Conservation (phyloP, 2,329 filamentous ascomycete genomes). For the Rhynchosporium secalis region DNA sequence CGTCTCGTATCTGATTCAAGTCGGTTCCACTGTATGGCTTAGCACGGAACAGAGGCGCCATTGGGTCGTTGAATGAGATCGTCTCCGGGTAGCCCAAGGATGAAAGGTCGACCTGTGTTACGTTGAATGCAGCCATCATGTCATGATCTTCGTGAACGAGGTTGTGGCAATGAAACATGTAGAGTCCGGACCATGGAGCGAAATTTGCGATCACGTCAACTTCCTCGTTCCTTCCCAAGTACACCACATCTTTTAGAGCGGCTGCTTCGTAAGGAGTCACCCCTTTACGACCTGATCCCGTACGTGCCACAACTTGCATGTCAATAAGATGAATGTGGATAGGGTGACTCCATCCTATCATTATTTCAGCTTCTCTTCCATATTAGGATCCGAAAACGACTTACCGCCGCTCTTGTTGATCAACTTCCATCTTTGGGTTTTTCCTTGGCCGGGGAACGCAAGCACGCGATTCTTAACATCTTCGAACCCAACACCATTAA, state of each 20-base stretch:
- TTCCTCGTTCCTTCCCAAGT: conserved; percentile 50
- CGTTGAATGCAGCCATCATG: conserved; percentile 34
- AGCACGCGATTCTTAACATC: conserved; percentile 51
- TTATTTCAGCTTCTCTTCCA: background rate
- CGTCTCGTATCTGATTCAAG: conserved; percentile 22
- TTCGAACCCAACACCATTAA: conserved; percentile 51
- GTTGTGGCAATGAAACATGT: conserved; percentile 47
- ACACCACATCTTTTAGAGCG: conserved; percentile 59
- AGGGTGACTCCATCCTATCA: conserved; percentile 27
- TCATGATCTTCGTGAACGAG: conserved; percentile 39
- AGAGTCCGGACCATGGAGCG: conserved; percentile 54
- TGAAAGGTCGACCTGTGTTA: conserved; percentile 10
- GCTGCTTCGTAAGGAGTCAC: conserved; percentile 51
- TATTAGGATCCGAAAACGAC: background rate
- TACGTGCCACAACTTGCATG: conserved; percentile 53
- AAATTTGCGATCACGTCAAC: conserved; percentile 53
- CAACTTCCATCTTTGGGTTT: conserved; percentile 45
- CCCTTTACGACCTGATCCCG: conserved; percentile 41
- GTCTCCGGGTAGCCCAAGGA: conserved; percentile 9
- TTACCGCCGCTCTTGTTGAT: conserved; percentile 27
- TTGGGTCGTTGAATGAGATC: conserved; percentile 38
- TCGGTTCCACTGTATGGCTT: conserved; percentile 28
- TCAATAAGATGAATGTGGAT: conserved; percentile 60
- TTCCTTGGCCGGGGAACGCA: conserved; percentile 48
- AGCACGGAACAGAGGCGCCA: conserved; percentile 30